Evolutionary conservation across 78 protist species (phyloP), one percentile per base, ranked within the genome.

Genomic region (Dictyostelium firmibasis): DNA sequence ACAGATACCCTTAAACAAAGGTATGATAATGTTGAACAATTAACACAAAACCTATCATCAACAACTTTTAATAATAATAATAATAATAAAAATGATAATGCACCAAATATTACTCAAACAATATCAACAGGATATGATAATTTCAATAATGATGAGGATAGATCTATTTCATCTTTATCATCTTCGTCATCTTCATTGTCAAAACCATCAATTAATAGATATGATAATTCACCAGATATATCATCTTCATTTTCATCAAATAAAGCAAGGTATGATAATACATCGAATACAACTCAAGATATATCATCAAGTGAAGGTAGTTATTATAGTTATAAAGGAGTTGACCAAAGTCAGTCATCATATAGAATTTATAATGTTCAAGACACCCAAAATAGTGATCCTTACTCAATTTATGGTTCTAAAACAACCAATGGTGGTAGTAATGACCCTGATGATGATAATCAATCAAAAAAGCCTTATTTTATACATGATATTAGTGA

Each of bases 401-500:
- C 43, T 53, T 35, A 82, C 25, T n/a, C 33, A 9, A 43, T 38
- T 23, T 47, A 57, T n/a, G 20, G 43, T 60, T 50, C 20, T 20
- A 36, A 67, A 27, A 41, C 25, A 20, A 23, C 7, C n/a, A 36
- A 14, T 33, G 67, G 11, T 29, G 36, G 11, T 27, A 13, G 18
- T 16, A 16, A 57, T 20, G 67, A 57, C 18, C 10, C 16, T 20
- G 20, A 57, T 57, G 0, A 57, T 57, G n/a, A 57, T 20, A 50
- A 3, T 50, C 23, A 57, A 13, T 11, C 25, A 29, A 81, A 82
- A 35, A 16, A 57, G 5, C 20, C 47, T 20, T 82, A 82, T 23
- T 33, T 33, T 20, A 47, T 57, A 23, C 29, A 31, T 33, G 92
- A 85, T 74, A 85, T 85, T 33, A 20, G 74, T 74, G 92, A 85